Evolutionary conservation across 257 asterid genomes (phyloP).

Genomic region (Nicotiana paniculata): DNA sequence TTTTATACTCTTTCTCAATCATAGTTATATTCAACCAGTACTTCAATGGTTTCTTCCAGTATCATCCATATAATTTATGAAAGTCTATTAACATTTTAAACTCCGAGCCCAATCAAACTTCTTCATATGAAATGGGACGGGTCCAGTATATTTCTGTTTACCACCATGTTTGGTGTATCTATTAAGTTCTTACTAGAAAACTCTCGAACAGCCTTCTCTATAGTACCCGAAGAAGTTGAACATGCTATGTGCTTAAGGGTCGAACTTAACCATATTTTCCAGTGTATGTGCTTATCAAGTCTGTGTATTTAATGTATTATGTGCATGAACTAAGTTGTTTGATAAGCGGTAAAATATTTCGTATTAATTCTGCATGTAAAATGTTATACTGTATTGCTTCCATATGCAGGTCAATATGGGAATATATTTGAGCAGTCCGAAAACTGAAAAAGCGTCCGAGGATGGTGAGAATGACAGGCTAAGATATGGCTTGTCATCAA

Average conservation of each 20-base stretch:
- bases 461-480: conserved; percentile 78
- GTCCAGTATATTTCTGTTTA: neutral
- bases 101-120: neutral
- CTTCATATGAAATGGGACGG: neutral
- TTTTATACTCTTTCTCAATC: neutral
- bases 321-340: neutral
- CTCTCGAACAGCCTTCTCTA: neutral
- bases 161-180: neutral
- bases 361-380: neutral
- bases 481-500: conserved; percentile 75
- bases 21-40: neutral
- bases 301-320: neutral
- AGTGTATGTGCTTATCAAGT: neutral
- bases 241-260: neutral
- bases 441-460: conserved; percentile 64
- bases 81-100: neutral
- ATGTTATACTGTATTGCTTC: neutral
- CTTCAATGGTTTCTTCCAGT: neutral
- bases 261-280: neutral
- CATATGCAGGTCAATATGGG: conserved; percentile 67
- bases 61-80: neutral
- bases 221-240: neutral
- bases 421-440: conserved; percentile 82
- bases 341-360: neutral
- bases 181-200: neutral